phyloP scores from a whole-genome alignment of 163 green algal species.

The Chlamydomonas reinhardtii region DNA sequence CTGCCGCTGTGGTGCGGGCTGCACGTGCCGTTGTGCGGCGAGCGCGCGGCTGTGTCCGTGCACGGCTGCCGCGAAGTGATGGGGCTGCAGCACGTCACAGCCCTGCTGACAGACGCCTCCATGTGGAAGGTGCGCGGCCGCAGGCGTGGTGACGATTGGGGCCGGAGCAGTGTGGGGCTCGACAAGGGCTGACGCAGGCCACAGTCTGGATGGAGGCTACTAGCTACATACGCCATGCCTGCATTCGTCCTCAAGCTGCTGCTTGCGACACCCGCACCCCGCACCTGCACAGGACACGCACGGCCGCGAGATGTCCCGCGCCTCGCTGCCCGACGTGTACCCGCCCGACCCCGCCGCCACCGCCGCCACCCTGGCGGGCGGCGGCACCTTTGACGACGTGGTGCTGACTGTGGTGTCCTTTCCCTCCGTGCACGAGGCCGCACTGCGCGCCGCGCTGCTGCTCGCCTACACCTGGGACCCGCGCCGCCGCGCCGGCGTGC shows the following conservation, averaged over 20 bases:
- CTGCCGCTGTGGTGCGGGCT: conserved; percentile 37
- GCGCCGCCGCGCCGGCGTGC: conserved; percentile 1
- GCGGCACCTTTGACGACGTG: conserved; percentile 18
- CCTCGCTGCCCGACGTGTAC: conserved; percentile 9
- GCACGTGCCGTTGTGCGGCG: not conserved
- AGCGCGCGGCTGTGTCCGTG: conserved; percentile 8
- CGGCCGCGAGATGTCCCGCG: conserved; percentile 14
- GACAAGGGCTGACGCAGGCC: too few species aligned
- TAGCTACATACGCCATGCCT: too few species aligned
- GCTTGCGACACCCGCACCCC: too few species aligned
- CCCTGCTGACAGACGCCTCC: conserved; percentile 4
- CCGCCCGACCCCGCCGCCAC: conserved; percentile 3
- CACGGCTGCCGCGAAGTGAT: conserved; percentile 25
- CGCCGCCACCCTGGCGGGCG: conserved; percentile 15
- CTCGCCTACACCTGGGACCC: conserved; percentile 27
- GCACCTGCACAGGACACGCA: conserved; percentile 8
- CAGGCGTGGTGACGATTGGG: too few species aligned
- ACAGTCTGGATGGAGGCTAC: too few species aligned
- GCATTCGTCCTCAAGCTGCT: too few species aligned
- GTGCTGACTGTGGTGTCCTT: conserved; percentile 32
- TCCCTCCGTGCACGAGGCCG: conserved; percentile 34
- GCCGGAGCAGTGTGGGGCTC: too few species aligned
- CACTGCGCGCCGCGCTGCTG: conserved; percentile 20
- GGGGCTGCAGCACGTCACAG: not conserved
- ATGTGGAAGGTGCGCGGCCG: conserved; percentile 9